Conservation (phyloP, 2,329 filamentous ascomycete species). For the Clarireedia paspali region DNA sequence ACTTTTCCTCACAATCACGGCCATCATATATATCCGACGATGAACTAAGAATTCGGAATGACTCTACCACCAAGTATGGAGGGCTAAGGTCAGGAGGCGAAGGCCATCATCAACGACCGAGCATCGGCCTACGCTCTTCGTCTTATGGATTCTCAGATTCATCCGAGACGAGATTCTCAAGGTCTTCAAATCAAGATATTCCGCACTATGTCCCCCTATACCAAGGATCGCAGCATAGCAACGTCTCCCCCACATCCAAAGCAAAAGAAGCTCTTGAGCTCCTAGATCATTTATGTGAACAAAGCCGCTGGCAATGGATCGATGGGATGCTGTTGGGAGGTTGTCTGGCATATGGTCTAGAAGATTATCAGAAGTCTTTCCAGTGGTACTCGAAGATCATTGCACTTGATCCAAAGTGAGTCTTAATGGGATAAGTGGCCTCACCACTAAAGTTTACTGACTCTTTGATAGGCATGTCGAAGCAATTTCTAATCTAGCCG, state of each 20-base stretch:
- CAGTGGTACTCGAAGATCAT: constrained; percentile 65
- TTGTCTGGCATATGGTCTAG: constrained; percentile 84
- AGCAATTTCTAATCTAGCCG: constrained; percentile 87
- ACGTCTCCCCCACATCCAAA: constrained; percentile 29
- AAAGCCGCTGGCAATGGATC: constrained; percentile 80
- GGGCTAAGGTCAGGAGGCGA: background rate
- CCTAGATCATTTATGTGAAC: constrained; percentile 66
- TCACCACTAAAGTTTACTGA: constrained; percentile 3
- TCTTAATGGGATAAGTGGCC: background rate
- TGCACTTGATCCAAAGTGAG: constrained; percentile 47
- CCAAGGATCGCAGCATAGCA: constrained; percentile 13
- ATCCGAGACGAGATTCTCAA: constrained; percentile 11
- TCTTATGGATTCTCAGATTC: constrained; percentile 2
- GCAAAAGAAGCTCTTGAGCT: constrained; percentile 62
- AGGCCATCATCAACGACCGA: constrained; percentile 1
- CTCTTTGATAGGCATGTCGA: constrained; percentile 58
- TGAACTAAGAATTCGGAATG: background rate
- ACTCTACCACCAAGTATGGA: background rate
- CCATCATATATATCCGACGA: constrained; percentile 3
- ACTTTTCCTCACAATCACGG: constrained; percentile 17
- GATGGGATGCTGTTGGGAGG: constrained; percentile 89
- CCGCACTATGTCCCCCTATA: constrained; percentile 25
- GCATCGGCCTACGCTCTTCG: constrained; percentile 1
- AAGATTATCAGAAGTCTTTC: constrained; percentile 70
- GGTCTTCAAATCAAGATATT: constrained; percentile 17